Evolutionary conservation across 352 stramenopile genomes (phyloP).

Genomic region (Pythium monospermum): DNA sequence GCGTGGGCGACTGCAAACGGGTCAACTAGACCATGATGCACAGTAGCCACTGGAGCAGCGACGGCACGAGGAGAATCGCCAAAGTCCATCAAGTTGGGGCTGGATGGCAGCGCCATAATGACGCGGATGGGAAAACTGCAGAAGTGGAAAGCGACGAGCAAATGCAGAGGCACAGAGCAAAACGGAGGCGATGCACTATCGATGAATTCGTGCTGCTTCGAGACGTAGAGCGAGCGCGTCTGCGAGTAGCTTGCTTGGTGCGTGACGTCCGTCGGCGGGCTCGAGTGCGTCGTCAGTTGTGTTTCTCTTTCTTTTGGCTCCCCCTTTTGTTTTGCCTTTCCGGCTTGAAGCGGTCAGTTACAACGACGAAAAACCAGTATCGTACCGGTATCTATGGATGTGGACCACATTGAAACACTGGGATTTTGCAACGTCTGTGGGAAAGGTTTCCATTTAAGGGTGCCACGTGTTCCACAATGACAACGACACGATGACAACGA

Average conservation of each 20-base stretch:
- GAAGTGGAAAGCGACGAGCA: too few relatives aligned
- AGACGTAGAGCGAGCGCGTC: too few relatives aligned
- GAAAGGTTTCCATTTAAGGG: slow-evolving; percentile 1
- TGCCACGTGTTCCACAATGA: slow-evolving; percentile 22
- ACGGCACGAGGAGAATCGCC: slow-evolving; percentile 17
- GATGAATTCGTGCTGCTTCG: too few relatives aligned
- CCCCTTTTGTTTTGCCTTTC: background rate
- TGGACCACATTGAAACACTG: background rate
- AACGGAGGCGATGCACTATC: too few relatives aligned
- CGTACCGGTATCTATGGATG: slow-evolving; percentile 2
- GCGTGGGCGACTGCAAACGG: slow-evolving; percentile 11
- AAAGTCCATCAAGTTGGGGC: slow-evolving; percentile 28
- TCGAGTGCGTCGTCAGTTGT: background rate
- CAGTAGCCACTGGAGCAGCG: background rate
- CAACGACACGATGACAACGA: too few relatives aligned
- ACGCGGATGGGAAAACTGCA: too few relatives aligned
- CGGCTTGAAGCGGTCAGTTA: slow-evolving; percentile 19
- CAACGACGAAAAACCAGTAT: slow-evolving; percentile 1
- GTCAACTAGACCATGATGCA: slow-evolving; percentile 2
- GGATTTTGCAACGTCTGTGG: background rate
- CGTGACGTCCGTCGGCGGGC: too few relatives aligned
- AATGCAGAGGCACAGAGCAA: too few relatives aligned
- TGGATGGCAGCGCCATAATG: slow-evolving; percentile 19
- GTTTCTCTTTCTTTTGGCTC: background rate
- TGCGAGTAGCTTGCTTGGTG: too few relatives aligned